These are phyloP conservation scores for Fusarium secorum DNA, from an alignment of 2,329 filamentous ascomycete genomes.

Conservation along the genomic window DNA sequence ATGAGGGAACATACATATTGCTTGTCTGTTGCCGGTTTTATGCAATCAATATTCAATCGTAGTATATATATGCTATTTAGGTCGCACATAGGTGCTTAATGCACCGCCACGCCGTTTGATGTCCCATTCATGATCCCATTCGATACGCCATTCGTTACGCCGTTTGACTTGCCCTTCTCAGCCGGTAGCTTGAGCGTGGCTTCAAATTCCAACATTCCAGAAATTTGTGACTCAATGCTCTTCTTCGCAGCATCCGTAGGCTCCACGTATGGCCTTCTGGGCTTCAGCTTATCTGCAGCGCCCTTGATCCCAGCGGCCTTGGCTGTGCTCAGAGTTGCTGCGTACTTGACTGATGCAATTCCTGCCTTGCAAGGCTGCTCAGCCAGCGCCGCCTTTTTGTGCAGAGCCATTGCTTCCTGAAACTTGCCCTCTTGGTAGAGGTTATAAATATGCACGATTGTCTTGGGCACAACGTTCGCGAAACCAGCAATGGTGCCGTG, in stretches of 20 bases:
- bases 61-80: rapidly evolving
- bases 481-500: slow-evolving; percentile 69
- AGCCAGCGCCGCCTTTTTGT: slow-evolving; percentile 68
- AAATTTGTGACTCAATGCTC: slow-evolving; percentile 51
- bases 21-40: background rate
- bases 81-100: background rate
- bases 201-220: slow-evolving; percentile 54
- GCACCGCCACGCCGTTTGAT: background rate
- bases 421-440: slow-evolving; percentile 65
- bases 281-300: slow-evolving; percentile 64
- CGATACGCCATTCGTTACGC: background rate
- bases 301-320: slow-evolving; percentile 65
- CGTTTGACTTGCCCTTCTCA: background rate
- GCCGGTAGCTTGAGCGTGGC: slow-evolving; percentile 5
- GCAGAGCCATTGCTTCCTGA: slow-evolving; percentile 66
- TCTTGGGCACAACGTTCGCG: slow-evolving; percentile 67
- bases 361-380: slow-evolving; percentile 72
- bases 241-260: slow-evolving; percentile 54
- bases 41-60: rapidly evolving
- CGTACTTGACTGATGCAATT: slow-evolving; percentile 73
- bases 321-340: slow-evolving; percentile 67
- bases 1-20: background rate
- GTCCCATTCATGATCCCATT: background rate
- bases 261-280: slow-evolving; percentile 66
- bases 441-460: slow-evolving; percentile 65